Evolutionary conservation across 129 eudicot genomes (phyloP).

Genomic region (Erigeron canadensis): DNA sequence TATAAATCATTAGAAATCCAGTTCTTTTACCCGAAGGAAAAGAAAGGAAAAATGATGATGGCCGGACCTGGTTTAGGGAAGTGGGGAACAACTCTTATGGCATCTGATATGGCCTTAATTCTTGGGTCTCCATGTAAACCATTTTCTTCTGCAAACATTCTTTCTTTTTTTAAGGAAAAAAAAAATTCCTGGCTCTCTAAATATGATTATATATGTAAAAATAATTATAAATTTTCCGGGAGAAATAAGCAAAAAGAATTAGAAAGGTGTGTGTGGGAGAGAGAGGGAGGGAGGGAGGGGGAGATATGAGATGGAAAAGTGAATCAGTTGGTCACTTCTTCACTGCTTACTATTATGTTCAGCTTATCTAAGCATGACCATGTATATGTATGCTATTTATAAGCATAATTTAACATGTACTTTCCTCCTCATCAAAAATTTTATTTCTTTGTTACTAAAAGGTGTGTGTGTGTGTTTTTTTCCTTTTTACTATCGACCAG

Average conservation of each 20-base stretch:
- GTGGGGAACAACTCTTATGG: conserved; percentile 81
- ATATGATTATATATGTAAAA: neutral
- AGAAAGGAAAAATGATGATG: neutral
- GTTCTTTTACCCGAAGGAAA: neutral
- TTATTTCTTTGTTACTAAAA: neutral
- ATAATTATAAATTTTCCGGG: conserved; percentile 18
- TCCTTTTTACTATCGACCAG: neutral
- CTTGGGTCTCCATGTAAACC: conserved; percentile 80
- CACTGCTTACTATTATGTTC: neutral
- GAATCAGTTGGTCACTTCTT: neutral
- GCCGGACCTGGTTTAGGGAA: conserved; percentile 90
- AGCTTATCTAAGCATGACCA: conserved; percentile 5
- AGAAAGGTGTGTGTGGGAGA: conserved; percentile 11
- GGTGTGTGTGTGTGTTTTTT: no score
- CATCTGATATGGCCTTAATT: conserved; percentile 70
- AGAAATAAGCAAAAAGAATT: neutral
- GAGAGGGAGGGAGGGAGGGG: conserved; percentile 10
- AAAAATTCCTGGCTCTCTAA: no score
- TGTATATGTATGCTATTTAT: conserved; percentile 22
- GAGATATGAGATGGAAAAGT: conserved; percentile 1
- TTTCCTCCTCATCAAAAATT: neutral
- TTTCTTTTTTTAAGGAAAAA: no score
- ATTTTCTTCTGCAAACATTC: conserved; percentile 82
- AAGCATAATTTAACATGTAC: conserved; percentile 15
- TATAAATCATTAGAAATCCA: neutral